A percentile compares a stretch with the other conserved stretches of the same genome.
Evolutionary conservation across 1,284 basidiomycete genomes (phyloP).

Genomic region (Boletus mariae): DNA sequence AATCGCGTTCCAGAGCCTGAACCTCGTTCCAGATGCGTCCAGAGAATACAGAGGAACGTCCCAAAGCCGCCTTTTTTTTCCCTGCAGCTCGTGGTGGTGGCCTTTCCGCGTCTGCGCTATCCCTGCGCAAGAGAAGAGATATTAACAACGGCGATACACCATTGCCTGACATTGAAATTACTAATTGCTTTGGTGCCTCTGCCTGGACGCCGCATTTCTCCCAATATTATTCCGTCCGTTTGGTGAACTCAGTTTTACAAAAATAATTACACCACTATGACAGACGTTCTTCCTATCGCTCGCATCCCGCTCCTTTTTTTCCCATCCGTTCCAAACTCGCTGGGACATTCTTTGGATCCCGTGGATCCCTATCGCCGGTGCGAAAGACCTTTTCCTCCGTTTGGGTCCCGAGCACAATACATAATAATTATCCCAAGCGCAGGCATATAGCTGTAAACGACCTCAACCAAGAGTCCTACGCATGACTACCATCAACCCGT

Average conservation of each 20-base stretch:
- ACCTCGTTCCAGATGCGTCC: background rate
- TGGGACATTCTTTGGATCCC: background rate
- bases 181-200: conserved; percentile 15
- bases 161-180: conserved; percentile 14
- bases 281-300: conserved; percentile 11
- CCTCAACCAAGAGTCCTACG: conserved; percentile 18
- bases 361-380: background rate
- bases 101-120: background rate
- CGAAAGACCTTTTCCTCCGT: background rate
- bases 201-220: conserved; percentile 1
- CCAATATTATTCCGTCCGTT: conserved; percentile 17
- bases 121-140: conserved; percentile 7
- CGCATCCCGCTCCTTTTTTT: background rate
- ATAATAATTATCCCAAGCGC: conserved; percentile 8
- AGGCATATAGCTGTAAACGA: conserved; percentile 20
- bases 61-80: background rate
- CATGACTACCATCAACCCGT: conserved; percentile 3
- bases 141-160: conserved; percentile 5
- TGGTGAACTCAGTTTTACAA: conserved; percentile 31
- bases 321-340: background rate
- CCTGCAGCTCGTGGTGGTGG: background rate
- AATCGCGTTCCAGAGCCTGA: conserved; percentile 1
- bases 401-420: conserved; percentile 5
- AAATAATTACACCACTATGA: conserved; percentile 31
- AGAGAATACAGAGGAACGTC: background rate